A percentile compares a stretch with the other conserved stretches of the same genome.
Conservation (phyloP, 768 basidiomycete species). For the Tricholoma furcatifolium region DNA sequence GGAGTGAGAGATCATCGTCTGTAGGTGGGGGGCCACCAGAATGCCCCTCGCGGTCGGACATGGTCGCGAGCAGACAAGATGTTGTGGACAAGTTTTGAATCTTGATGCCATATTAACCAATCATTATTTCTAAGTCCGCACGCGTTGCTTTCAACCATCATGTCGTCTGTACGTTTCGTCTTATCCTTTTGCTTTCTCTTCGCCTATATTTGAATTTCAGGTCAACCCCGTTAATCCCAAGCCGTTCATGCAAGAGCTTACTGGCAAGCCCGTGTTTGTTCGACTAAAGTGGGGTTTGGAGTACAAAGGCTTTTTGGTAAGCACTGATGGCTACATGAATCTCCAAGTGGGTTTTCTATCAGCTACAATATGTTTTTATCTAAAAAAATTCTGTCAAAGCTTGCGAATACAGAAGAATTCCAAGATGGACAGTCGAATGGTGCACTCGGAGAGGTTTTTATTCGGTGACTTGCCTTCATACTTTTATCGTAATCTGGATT, state of each 20-base stretch:
- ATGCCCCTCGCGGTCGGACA: conserved; percentile 92
- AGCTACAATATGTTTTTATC: conserved; percentile 1
- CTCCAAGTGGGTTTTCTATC: conserved; percentile 65
- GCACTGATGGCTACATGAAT: conserved; percentile 99
- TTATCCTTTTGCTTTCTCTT: not conserved
- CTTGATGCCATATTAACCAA: not conserved
- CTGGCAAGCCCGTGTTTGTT: conserved; percentile 95
- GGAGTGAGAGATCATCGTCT: conserved; percentile 94
- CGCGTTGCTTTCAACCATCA: conserved; percentile 48
- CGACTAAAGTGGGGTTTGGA: conserved; percentile 98
- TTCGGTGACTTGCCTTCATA: conserved; percentile 59
- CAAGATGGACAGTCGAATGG: conserved; percentile 96
- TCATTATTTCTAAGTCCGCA: conserved; percentile 35
- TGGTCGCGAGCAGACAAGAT: conserved; percentile 30
- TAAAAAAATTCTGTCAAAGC: conserved; percentile 40
- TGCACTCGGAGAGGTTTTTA: conserved; percentile 97
- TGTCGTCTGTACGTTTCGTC: conserved; percentile 57
- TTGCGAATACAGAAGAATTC: conserved; percentile 99
- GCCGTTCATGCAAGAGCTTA: conserved; percentile 97
- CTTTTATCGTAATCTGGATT: conserved; percentile 6
- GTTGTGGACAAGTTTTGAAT: conserved; percentile 1
- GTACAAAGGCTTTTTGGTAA: conserved; percentile 98
- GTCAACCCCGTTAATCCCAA: conserved; percentile 97
- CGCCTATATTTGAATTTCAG: conserved; percentile 32
- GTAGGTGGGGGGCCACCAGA: conserved; percentile 54